Conservation (phyloP, 2,329 filamentous ascomycete genomes). For the Chalaropsis thielavioides region DNA sequence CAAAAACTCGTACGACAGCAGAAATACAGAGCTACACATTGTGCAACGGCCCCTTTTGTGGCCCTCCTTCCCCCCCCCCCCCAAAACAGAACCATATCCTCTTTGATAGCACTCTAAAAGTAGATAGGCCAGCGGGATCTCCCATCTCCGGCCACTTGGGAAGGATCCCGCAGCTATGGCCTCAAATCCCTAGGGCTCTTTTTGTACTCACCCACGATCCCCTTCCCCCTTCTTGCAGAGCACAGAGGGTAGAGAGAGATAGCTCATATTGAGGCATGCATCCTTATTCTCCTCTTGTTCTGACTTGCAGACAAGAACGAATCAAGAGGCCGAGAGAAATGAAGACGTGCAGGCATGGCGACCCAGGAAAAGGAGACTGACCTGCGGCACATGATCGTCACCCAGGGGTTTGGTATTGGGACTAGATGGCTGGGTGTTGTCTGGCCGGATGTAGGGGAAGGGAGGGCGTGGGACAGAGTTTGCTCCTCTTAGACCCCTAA, state of each 20-base stretch:
- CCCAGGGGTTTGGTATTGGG: neutral
- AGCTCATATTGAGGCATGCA: neutral
- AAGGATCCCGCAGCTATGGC: conserved; percentile 1
- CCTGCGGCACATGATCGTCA: conserved; percentile 3
- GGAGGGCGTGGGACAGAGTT: no score
- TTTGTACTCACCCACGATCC: no score
- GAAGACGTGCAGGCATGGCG: neutral
- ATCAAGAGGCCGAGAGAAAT: neutral
- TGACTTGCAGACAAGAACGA: neutral
- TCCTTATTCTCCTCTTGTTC: neutral
- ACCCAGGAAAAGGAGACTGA: neutral
- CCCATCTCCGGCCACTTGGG: neutral
- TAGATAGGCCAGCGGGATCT: neutral
- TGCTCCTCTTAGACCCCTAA: no score
- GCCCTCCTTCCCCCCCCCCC: no score
- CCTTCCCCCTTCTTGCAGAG: no score
- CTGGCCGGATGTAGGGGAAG: no score
- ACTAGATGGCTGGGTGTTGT: neutral
- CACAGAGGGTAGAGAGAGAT: neutral
- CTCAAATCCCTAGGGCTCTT: neutral
- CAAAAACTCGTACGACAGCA: no score
- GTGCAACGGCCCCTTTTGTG: no score
- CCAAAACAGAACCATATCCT: no score
- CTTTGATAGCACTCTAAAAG: neutral
- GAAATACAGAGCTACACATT: no score